Conservation (phyloP, 768 basidiomycete species). For the Rhizopogon rudus region DNA sequence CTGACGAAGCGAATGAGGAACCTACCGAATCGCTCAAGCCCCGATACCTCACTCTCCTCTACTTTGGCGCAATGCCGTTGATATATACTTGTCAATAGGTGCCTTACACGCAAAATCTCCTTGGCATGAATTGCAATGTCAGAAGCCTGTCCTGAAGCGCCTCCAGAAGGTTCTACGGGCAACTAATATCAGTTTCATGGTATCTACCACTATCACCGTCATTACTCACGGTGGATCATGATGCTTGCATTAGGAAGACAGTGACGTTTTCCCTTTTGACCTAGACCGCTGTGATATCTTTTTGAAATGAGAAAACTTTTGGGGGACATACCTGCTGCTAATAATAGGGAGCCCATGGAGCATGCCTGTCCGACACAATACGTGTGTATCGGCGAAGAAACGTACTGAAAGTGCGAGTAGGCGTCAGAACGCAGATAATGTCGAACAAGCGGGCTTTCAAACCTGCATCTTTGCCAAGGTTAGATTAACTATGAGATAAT, state of each 20-base stretch:
- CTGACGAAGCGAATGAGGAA: conserved; percentile 15
- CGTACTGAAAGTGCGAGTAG: conserved; percentile 50
- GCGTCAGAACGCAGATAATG: conserved; percentile 1
- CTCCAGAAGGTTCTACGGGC: conserved; percentile 85
- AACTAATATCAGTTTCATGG: conserved; percentile 8
- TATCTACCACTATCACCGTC: not conserved
- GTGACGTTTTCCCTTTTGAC: conserved; percentile 87
- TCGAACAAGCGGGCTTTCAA: conserved; percentile 12
- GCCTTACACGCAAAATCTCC: conserved; percentile 88
- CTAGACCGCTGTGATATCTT: conserved; percentile 24
- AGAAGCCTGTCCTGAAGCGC: conserved; percentile 90
- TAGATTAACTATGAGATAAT: conserved; percentile 8
- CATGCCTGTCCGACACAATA: conserved; percentile 95
- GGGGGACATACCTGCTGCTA: conserved; percentile 62
- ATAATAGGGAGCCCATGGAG: conserved; percentile 91
- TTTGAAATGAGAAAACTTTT: conserved; percentile 6
- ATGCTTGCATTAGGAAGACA: conserved; percentile 91
- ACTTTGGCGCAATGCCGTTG: conserved; percentile 74
- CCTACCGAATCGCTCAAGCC: conserved; percentile 76
- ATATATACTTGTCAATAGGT: conserved; percentile 83
- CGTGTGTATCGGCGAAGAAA: conserved; percentile 92
- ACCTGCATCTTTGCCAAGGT: conserved; percentile 63
- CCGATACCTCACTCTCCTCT: conserved; percentile 59
- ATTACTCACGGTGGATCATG: conserved; percentile 90
- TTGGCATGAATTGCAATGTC: conserved; percentile 98